phyloP scores from a whole-genome alignment of 306 rosid species.

The Luffa acutangula region DNA sequence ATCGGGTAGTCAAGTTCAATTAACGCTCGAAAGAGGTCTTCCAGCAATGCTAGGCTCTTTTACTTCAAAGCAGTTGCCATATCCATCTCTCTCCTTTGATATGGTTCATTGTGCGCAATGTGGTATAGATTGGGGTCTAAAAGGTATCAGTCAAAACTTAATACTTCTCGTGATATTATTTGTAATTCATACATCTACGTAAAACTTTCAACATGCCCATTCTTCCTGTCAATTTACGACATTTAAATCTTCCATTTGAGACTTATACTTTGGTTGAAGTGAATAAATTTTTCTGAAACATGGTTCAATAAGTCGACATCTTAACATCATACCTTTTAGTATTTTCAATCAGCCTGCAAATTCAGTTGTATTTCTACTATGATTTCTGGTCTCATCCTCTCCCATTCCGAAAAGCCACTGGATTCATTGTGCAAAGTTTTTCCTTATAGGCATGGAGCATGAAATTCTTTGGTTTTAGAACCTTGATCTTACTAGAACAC shows the following conservation, averaged over 20 bases:
- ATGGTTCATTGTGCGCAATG: constrained; percentile 94
- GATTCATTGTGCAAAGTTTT: background rate
- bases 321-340: background rate
- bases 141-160: constrained; percentile 34
- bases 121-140: constrained; percentile 77
- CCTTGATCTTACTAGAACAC: background rate
- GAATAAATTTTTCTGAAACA: background rate
- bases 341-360: background rate
- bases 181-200: background rate
- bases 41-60: constrained; percentile 90
- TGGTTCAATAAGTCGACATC: background rate
- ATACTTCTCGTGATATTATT: background rate
- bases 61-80: constrained; percentile 69
- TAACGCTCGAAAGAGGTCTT: constrained; percentile 91
- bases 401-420: background rate
- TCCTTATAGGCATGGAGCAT: background rate
- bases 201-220: background rate
- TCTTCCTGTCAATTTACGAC: background rate
- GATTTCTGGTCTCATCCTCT: background rate
- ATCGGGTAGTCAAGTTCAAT: constrained; percentile 95
- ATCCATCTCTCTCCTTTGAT: constrained; percentile 86
- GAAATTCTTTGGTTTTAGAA: background rate
- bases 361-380: background rate
- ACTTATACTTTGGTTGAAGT: background rate
- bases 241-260: background rate